Evolutionary conservation across 345 rosid species (phyloP).

Genomic region (Linum lewisii): DNA sequence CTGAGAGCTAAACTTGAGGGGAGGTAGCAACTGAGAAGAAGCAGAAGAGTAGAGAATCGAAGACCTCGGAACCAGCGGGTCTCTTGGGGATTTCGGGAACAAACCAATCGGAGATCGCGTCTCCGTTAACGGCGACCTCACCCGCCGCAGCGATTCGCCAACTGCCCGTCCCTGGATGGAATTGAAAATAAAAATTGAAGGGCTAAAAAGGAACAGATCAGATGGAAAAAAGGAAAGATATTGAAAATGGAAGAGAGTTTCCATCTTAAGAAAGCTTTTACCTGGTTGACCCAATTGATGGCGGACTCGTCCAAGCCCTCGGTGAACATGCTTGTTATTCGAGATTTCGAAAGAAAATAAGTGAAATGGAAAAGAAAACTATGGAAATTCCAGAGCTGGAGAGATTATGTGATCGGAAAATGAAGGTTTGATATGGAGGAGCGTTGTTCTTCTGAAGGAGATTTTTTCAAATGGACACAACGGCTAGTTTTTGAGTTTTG

Average conservation of each 20-base stretch:
- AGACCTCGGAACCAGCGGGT: slow-evolving; percentile 17
- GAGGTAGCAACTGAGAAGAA: slow-evolving; percentile 47
- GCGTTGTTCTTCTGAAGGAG: too few species aligned
- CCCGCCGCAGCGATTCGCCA: slow-evolving; percentile 27
- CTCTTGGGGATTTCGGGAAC: slow-evolving; percentile 30
- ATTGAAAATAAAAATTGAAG: neutral
- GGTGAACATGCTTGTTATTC: slow-evolving; percentile 37
- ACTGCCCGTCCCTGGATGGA: slow-evolving; percentile 28
- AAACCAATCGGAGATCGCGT: slow-evolving; percentile 25
- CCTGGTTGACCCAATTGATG: slow-evolving; percentile 78
- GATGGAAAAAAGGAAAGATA: neutral
- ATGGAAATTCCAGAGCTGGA: too few species aligned
- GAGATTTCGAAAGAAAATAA: too few species aligned
- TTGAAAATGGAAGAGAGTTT: neutral
- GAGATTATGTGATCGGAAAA: too few species aligned
- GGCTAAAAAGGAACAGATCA: too few species aligned
- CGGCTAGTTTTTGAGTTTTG: too few species aligned
- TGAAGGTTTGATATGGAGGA: too few species aligned
- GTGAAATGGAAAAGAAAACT: too few species aligned
- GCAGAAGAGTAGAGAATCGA: slow-evolving; percentile 21
- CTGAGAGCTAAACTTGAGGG: slow-evolving; percentile 45
- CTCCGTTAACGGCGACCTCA: slow-evolving; percentile 60
- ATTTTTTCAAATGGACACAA: too few species aligned
- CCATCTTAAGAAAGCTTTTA: slow-evolving; percentile 3
- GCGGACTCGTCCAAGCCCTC: slow-evolving; percentile 59